Percentiles rank a stretch among this genome's conserved stretches.
phyloP scores from a whole-genome alignment of 2,329 filamentous ascomycete species.

The Fusarium vanettenii region DNA sequence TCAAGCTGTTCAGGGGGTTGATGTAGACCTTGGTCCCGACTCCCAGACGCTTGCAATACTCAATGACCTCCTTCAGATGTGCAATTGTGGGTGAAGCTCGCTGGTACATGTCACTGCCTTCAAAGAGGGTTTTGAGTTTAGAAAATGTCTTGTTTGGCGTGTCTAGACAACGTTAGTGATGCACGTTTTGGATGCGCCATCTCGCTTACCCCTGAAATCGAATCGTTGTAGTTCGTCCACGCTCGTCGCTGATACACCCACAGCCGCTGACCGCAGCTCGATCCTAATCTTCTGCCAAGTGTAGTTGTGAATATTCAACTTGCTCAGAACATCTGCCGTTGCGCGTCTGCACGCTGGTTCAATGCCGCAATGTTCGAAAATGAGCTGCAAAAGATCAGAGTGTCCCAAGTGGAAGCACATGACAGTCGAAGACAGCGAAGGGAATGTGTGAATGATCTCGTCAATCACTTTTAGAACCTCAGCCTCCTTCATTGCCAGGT shows the following conservation, averaged over 20 bases:
- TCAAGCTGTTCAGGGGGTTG: constrained; percentile 86
- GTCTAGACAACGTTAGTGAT: constrained; percentile 52
- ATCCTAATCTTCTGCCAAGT: constrained; percentile 86
- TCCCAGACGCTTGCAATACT: constrained; percentile 80
- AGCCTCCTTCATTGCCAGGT: constrained; percentile 90
- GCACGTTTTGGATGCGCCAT: neutral
- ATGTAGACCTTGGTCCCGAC: constrained; percentile 84
- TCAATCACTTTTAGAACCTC: constrained; percentile 95
- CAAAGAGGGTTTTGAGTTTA: constrained; percentile 69
- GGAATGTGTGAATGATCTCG: constrained; percentile 86
- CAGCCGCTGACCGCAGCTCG: constrained; percentile 82
- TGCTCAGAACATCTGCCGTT: constrained; percentile 87
- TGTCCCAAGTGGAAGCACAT: constrained; percentile 96
- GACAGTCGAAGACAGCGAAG: constrained; percentile 74
- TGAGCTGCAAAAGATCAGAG: constrained; percentile 83
- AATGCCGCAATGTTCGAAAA: constrained; percentile 92
- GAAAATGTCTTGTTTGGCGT: constrained; percentile 68
- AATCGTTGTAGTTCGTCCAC: constrained; percentile 91
- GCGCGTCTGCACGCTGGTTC: constrained; percentile 73
- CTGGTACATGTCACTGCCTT: constrained; percentile 75
- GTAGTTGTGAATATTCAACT: constrained; percentile 82
- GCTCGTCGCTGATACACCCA: constrained; percentile 88
- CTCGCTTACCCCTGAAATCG: constrained; percentile 79
- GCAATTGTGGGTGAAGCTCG: constrained; percentile 81
- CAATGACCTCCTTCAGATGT: constrained; percentile 82